Conservation (phyloP, 225 moss, liverwort and hornwort species). For the Straminergon stramineum region DNA sequence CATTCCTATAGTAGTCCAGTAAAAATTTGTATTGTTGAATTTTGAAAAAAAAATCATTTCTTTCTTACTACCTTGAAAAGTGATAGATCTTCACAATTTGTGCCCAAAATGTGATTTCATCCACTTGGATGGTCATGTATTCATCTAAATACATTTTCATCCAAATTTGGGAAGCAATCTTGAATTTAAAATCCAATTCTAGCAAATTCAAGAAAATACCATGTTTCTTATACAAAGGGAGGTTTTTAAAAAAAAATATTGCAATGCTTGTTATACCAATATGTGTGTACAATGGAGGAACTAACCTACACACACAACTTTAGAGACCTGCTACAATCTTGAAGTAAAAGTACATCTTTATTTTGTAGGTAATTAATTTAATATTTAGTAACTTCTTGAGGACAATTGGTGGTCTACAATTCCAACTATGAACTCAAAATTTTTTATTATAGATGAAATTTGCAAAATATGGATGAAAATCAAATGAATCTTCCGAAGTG, state of each 20-base stretch:
- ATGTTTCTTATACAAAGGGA: too few relatives aligned
- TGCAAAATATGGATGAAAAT: not conserved
- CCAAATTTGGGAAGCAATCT: too few relatives aligned
- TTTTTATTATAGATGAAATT: not conserved
- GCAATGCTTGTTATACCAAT: too few relatives aligned
- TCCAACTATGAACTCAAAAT: not conserved
- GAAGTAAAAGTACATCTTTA: not conserved
- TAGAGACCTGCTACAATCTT: accelerated
- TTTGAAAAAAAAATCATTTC: too few relatives aligned
- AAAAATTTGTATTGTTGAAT: too few relatives aligned
- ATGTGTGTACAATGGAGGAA: not conserved
- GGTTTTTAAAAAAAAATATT: too few relatives aligned
- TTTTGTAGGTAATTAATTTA: not conserved
- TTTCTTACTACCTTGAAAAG: too few relatives aligned
- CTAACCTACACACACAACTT: not conserved
- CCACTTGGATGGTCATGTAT: not conserved
- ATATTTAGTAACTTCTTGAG: not conserved
- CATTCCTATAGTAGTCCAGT: too few relatives aligned
- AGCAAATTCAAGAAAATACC: too few relatives aligned
- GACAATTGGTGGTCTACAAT: not conserved
- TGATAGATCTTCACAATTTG: too few relatives aligned
- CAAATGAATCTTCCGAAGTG: not conserved
- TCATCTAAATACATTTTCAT: not conserved
- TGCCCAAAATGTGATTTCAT: not conserved
- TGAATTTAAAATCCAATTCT: not conserved